Evolutionary conservation across 2,329 filamentous ascomycete species (phyloP).

Genomic region (Pseudocercospora pini-densiflorae): DNA sequence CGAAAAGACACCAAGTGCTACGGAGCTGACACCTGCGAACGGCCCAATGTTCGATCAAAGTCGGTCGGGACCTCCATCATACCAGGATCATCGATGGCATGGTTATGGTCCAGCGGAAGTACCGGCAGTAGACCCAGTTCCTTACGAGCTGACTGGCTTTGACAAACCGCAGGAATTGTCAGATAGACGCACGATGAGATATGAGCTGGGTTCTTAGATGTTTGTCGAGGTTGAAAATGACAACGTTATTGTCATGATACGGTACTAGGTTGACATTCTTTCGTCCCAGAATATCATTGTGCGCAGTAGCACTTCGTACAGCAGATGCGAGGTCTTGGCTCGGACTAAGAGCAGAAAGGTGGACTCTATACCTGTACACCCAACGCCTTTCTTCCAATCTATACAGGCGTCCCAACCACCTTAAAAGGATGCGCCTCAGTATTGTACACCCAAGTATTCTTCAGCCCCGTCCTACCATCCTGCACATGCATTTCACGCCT

Average conservation of each 20-base stretch:
- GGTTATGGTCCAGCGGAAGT: slow-evolving; percentile 6
- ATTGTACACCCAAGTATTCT: slow-evolving; percentile 39
- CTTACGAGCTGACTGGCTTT: slow-evolving; percentile 14
- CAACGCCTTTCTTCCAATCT: neutral
- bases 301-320: too few species aligned
- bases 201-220: neutral
- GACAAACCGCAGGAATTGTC: slow-evolving; percentile 10
- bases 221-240: neutral
- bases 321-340: too few species aligned
- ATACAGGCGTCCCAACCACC: slow-evolving; percentile 24
- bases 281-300: neutral
- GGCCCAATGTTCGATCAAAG: neutral
- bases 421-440: slow-evolving; percentile 39
- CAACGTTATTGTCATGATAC: neutral
- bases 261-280: neutral
- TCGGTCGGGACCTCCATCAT: neutral
- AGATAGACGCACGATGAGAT: neutral
- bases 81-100: slow-evolving; percentile 3
- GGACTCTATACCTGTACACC: too few species aligned
- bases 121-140: slow-evolving; percentile 3
- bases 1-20: neutral
- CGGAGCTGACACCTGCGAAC: neutral
- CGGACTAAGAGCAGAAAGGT: too few species aligned
- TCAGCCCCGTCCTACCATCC: slow-evolving; percentile 25
- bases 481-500: slow-evolving; percentile 25